Evolutionary conservation across 2,329 filamentous ascomycete genomes (phyloP).

Genomic region (Dothistroma pini): DNA sequence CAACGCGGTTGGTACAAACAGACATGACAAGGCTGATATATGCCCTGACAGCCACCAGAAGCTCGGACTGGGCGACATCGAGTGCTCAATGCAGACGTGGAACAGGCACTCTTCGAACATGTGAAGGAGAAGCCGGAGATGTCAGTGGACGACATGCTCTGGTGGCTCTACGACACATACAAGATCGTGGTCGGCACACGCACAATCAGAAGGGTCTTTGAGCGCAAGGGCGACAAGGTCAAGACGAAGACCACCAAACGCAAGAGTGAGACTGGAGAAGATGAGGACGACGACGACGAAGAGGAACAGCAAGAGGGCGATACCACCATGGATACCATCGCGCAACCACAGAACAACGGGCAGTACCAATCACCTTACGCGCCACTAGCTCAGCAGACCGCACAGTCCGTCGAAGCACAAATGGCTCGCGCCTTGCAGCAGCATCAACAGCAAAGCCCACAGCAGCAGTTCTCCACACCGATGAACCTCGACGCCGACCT

Average conservation of each 20-base stretch:
- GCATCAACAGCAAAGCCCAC: constrained; percentile 19
- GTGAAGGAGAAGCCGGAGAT: constrained; percentile 35
- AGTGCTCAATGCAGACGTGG: constrained; percentile 35
- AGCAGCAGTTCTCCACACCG: constrained; percentile 20
- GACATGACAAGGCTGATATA: background rate
- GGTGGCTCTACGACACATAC: constrained; percentile 38
- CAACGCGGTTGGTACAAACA: background rate
- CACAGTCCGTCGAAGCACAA: constrained; percentile 29
- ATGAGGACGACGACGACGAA: constrained; percentile 24
- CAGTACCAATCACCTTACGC: constrained; percentile 36
- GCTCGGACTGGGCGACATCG: constrained; percentile 36
- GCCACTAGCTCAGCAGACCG: constrained; percentile 28
- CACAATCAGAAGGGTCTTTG: constrained; percentile 38
- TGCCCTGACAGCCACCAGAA: constrained; percentile 30
- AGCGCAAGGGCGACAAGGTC: constrained; percentile 35
- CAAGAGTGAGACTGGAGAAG: constrained; percentile 22
- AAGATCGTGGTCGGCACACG: constrained; percentile 37
- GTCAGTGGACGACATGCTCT: constrained; percentile 39
- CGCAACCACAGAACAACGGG: constrained; percentile 10
- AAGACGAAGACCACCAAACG: constrained; percentile 17
- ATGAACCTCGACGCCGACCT: constrained; percentile 26
- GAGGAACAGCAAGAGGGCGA: constrained; percentile 20
- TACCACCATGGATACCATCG: constrained; percentile 8
- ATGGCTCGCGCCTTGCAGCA: constrained; percentile 25
- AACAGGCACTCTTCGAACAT: constrained; percentile 36